Evolutionary conservation across 306 rosid genomes (phyloP), one percentile per base, ranked within the genome.

Genomic region (Hippophae tibetana): DNA sequence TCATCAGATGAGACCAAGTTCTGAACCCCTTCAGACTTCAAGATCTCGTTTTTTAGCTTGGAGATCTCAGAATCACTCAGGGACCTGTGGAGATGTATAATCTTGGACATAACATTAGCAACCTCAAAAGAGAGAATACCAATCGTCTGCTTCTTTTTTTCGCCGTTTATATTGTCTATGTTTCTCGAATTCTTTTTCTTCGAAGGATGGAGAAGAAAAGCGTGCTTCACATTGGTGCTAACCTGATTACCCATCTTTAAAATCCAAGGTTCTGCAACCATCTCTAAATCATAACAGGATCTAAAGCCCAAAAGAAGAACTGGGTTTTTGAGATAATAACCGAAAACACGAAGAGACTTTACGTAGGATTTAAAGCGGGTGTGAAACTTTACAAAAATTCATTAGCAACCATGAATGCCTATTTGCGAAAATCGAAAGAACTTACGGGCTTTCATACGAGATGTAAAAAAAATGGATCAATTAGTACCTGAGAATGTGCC

Each of bases 201-300:
- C 2, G 86, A 70, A 68, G 82, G 60, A 47, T 92, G 95, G 38
- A 81, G 65, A 60, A 83, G 82, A 68, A 89, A 83, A 26, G 93
- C 87, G 45, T 88, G 92, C 71, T 82, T 92, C 61, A 92, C 81
- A 80, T 92, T 92, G 11, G 89, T 44, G 61, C 95, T 88, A 10
- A 92, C 96, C 69, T 92, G 96, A 82, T 78, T 88, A 31, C 99
- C 90, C 86, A 92, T 85, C 84, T 84, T 92, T 51, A 92, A 73
- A 79, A 92, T 68, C 99, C 99, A 92, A 73, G 88, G 81, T 76
- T 92, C 95, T 57, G 95, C 95, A 65, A 85, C 94, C 99, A 88
- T 92, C 67, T 79, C 87, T 74, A 47, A 38, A 6, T 40, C 25
- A 46, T 53, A 48, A 56, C 42, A 50, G 44, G 61, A 57, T 31